phyloP scores from a whole-genome alignment of 768 basidiomycete species.

The Tricholoma sp. region DNA sequence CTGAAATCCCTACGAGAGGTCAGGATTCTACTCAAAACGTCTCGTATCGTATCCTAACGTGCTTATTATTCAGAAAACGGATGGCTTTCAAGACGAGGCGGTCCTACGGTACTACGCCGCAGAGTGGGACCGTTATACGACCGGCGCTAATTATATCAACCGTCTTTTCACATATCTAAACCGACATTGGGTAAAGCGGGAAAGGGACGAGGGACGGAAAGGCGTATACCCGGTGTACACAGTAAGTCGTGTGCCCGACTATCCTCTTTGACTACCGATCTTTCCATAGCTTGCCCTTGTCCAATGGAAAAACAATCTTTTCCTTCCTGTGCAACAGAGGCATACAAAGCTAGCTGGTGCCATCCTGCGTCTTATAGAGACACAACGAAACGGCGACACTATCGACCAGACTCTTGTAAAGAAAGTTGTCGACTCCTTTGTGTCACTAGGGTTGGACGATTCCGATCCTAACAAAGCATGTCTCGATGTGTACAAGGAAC shows the following conservation, averaged over 20 bases:
- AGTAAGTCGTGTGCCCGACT: slow-evolving; percentile 38
- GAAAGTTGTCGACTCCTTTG: slow-evolving; percentile 92
- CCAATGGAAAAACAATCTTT: slow-evolving; percentile 93
- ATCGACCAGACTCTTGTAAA: slow-evolving; percentile 93
- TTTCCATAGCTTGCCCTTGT: slow-evolving; percentile 80
- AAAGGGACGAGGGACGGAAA: slow-evolving; percentile 94
- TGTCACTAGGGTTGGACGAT: slow-evolving; percentile 92
- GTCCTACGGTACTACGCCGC: slow-evolving; percentile 85
- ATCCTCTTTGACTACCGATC: neutral
- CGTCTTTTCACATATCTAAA: slow-evolving; percentile 97
- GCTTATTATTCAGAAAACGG: slow-evolving; percentile 52
- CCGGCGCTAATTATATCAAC: slow-evolving; percentile 95
- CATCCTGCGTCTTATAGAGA: slow-evolving; percentile 85
- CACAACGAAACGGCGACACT: slow-evolving; percentile 88
- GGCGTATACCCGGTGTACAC: slow-evolving; percentile 96
- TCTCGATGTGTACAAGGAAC: slow-evolving; percentile 88
- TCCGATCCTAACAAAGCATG: slow-evolving; percentile 88
- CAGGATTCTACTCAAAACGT: slow-evolving; percentile 8
- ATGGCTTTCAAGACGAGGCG: slow-evolving; percentile 78
- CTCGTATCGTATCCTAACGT: slow-evolving; percentile 10
- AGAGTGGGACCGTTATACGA: slow-evolving; percentile 97
- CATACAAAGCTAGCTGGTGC: slow-evolving; percentile 81
- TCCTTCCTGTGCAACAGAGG: slow-evolving; percentile 80
- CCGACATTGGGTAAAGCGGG: slow-evolving; percentile 98
- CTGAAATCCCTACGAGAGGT: slow-evolving; percentile 60